A percentile compares a stretch with the other conserved stretches of the same genome.
These are phyloP conservation scores for Phylloporus arenicola DNA, from an alignment of 768 basidiomycete genomes.

Conservation along the genomic window DNA sequence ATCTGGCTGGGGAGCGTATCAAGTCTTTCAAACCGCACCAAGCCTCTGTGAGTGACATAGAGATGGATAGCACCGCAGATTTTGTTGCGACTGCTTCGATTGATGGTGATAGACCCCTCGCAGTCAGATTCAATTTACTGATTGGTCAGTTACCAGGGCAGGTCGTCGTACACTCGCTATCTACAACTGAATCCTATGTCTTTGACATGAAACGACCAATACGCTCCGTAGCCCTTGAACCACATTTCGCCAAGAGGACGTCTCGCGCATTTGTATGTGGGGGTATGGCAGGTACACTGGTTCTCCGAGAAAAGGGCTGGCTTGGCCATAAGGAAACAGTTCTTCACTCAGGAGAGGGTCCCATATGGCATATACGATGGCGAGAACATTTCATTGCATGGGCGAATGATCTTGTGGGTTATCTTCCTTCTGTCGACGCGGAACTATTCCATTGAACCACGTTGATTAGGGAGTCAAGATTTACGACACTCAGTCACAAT, in stretches of 20 bases:
- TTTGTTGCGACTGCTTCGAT: slow-evolving; percentile 91
- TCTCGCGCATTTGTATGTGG: slow-evolving; percentile 84
- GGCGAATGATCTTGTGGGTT: slow-evolving; percentile 84
- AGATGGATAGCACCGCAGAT: slow-evolving; percentile 77
- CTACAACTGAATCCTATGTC: slow-evolving; percentile 70
- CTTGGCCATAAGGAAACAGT: slow-evolving; percentile 87
- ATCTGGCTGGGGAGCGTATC: slow-evolving; percentile 70
- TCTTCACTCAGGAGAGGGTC: slow-evolving; percentile 82
- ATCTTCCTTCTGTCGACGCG: neutral
- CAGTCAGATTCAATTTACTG: slow-evolving; percentile 50
- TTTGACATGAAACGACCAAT: slow-evolving; percentile 93
- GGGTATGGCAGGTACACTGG: slow-evolving; percentile 81
- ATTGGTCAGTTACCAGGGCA: slow-evolving; percentile 56
- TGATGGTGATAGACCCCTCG: slow-evolving; percentile 58
- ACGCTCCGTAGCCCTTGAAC: slow-evolving; percentile 85
- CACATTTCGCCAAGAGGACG: slow-evolving; percentile 74
- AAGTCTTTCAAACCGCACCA: slow-evolving; percentile 89
- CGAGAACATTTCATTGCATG: slow-evolving; percentile 83
- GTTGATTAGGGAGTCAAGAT: slow-evolving; percentile 79
- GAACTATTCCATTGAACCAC: neutral
- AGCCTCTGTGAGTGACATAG: slow-evolving; percentile 82
- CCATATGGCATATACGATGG: slow-evolving; percentile 93
- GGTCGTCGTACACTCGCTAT: slow-evolving; percentile 80
- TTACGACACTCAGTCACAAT: slow-evolving; percentile 75
- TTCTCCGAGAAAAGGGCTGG: slow-evolving; percentile 95